These are phyloP conservation scores for Russula emetica DNA, from an alignment of 768 basidiomycete genomes.

Conservation along the genomic window DNA sequence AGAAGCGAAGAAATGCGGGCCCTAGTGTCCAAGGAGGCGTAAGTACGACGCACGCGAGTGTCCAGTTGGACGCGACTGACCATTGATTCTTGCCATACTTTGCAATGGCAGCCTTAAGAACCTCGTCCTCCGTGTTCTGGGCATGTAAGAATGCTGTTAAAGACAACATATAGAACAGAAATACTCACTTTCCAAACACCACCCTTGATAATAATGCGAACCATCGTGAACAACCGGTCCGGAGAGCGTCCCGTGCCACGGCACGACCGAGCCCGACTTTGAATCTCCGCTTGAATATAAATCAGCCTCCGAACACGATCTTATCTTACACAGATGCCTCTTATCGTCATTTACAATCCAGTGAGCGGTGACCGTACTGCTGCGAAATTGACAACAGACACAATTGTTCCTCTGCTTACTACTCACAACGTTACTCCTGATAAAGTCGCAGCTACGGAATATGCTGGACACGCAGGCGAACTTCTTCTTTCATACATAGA, in stretches of 20 bases:
- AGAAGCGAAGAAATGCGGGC: conserved; percentile 96
- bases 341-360: conserved; percentile 74
- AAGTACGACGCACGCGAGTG: conserved; percentile 2
- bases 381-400: conserved; percentile 48
- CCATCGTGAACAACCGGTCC: conserved; percentile 45
- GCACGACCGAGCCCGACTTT: neutral
- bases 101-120: conserved; percentile 96
- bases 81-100: conserved; percentile 98
- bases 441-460: conserved; percentile 46
- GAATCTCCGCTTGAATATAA: conserved; percentile 15
- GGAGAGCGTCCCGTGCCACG: neutral
- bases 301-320: neutral
- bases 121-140: conserved; percentile 95
- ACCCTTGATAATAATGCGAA: conserved; percentile 89
- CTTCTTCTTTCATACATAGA: conserved; percentile 36
- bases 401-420: conserved; percentile 61
- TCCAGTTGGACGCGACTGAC: conserved; percentile 36
- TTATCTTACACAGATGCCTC: conserved; percentile 37
- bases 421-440: conserved; percentile 40
- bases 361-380: conserved; percentile 60
- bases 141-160: conserved; percentile 10
- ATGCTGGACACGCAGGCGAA: conserved; percentile 51
- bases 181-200: conserved; percentile 77
- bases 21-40: conserved; percentile 43
- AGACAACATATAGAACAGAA: neutral